These are phyloP conservation scores for Rhodofomes roseus DNA, from an alignment of 1,284 basidiomycete species.

Conservation along the genomic window DNA sequence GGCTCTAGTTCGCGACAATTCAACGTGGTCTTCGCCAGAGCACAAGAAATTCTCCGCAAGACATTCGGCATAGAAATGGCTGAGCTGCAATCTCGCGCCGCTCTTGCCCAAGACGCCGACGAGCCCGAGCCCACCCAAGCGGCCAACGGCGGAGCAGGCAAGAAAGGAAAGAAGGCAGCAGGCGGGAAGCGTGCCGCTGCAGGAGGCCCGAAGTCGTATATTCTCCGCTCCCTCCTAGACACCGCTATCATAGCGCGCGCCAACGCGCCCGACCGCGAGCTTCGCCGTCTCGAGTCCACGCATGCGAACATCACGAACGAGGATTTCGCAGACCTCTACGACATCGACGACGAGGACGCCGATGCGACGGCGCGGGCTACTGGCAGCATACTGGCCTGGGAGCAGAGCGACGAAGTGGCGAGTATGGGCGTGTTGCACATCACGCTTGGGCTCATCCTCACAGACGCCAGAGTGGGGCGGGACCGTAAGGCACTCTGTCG, in stretches of 20 bases:
- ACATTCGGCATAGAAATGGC: constrained; percentile 75
- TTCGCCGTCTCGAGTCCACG: constrained; percentile 51
- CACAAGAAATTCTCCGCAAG: constrained; percentile 53
- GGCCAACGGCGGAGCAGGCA: constrained; percentile 33
- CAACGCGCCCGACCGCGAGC: constrained; percentile 46
- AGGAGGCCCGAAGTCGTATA: constrained; percentile 66
- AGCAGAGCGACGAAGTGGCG: constrained; percentile 56
- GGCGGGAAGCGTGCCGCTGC: constrained; percentile 61
- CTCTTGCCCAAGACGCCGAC: constrained; percentile 34
- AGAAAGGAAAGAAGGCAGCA: constrained; percentile 40
- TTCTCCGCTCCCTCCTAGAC: constrained; percentile 65
- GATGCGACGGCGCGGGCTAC: constrained; percentile 37
- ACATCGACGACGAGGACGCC: constrained; percentile 37
- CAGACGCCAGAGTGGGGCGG: constrained; percentile 59
- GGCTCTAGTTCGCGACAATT: constrained; percentile 55
- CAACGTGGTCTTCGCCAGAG: constrained; percentile 49
- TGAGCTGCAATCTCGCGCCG: constrained; percentile 64
- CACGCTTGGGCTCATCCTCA: constrained; percentile 68
- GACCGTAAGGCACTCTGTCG: constrained; percentile 48
- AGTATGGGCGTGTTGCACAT: constrained; percentile 64
- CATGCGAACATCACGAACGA: constrained; percentile 41
- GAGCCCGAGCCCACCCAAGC: constrained; percentile 5
- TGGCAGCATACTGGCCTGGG: constrained; percentile 72
- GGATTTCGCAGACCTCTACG: constrained; percentile 40
- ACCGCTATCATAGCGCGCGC: constrained; percentile 55